Evolutionary conservation across 2,329 filamentous ascomycete genomes (phyloP), one percentile per base, ranked within the genome.

Genomic region (Calonectria leucothoes): DNA sequence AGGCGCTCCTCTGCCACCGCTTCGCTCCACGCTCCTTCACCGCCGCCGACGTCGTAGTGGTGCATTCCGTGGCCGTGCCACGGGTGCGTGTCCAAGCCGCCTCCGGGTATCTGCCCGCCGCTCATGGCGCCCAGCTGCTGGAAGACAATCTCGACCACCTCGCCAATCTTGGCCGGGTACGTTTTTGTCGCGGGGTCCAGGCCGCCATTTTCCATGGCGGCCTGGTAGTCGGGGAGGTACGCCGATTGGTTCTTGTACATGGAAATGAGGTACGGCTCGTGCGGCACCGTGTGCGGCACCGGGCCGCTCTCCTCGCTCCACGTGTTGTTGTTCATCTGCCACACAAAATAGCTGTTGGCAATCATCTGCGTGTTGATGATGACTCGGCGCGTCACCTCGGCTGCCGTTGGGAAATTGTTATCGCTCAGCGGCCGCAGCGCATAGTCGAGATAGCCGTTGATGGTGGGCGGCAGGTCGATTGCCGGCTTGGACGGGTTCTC

Each of bases 91-190:
- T 61, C 55, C n/a, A 61, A 35, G 35, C 55, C 55, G 10, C 55
- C 55, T 2, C 55, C 55, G 23, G 42, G n/a, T 11, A 14, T 39
- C 2, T 23, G 10, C 0, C 33, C n/a, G 17, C n/a, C 17, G 33
- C 37, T 61, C 33, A 61, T 25, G 7, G 55, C 55, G 5, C 55
- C 55, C 4, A 61, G 25, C 8, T 37, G 33, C 55, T 61, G 55
- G 15, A 61, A 61, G 11, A 61, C 55, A 39, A 61, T 37, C 33
- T 61, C 55, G n/a, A 61, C 55, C 39, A 61, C 55, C 55, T 61
- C 55, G 33, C 55, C 55, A 11, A 61, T 27, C 14, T 39, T 61
- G 7, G 55, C 55, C 55, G 55, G 55, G 33, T 61, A 61, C 11
- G 55, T 61, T 25, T 61, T 61, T 5, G 55, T 61, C 1, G 8